These are phyloP conservation scores for Alliaria petiolata DNA, from an alignment of 345 rosid genomes.

Conservation along the genomic window DNA sequence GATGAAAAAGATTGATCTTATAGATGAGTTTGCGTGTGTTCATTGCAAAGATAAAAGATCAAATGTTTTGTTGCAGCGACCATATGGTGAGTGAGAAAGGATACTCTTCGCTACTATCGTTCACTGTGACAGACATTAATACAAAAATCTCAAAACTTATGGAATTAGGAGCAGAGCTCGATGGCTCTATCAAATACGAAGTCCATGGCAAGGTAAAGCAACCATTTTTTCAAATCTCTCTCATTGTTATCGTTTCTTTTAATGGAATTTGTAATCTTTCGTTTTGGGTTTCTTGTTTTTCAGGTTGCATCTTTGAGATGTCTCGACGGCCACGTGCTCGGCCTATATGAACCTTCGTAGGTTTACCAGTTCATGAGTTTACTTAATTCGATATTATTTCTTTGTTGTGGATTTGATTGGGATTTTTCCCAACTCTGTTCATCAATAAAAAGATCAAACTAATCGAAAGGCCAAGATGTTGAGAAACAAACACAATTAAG, in stretches of 20 bases:
- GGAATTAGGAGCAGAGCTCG: slow-evolving; percentile 85
- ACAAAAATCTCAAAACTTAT: slow-evolving; percentile 66
- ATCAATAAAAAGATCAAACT: not conserved
- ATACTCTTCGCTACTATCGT: slow-evolving; percentile 65
- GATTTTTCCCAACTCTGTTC: no score
- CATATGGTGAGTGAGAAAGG: slow-evolving; percentile 52
- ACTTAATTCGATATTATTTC: not conserved
- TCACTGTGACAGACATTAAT: slow-evolving; percentile 80
- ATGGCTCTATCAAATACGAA: slow-evolving; percentile 86
- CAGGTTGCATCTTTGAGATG: slow-evolving; percentile 89
- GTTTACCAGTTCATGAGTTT: not conserved
- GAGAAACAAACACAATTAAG: not conserved
- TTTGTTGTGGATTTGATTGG: not conserved
- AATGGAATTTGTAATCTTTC: no score
- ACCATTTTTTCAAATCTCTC: no score
- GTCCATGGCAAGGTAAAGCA: slow-evolving; percentile 79
- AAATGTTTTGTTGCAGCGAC: slow-evolving; percentile 38
- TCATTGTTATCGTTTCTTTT: no score
- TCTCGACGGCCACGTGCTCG: slow-evolving; percentile 77
- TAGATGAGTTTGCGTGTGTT: no score
- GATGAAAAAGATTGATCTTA: no score
- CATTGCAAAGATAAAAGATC: not conserved
- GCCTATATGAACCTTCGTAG: slow-evolving; percentile 60
- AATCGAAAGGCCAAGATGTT: no score
- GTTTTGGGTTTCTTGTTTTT: not conserved